Conservation (phyloP, 164 flowering plant genomes). For the Annona squamosa region DNA sequence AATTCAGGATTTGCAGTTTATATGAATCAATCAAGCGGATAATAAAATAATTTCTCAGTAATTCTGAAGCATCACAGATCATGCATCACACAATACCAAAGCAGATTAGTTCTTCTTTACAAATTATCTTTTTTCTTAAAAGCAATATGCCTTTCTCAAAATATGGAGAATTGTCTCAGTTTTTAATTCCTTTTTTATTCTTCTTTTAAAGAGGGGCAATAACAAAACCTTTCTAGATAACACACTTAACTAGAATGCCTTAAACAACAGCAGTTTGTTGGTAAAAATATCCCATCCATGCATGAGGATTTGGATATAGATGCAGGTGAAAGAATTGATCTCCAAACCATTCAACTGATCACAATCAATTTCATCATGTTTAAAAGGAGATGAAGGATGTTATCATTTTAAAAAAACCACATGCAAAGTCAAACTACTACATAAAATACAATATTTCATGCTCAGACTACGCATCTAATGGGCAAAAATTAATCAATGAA, state of each 20-base stretch:
- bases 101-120: background rate
- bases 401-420: background rate
- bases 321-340: background rate
- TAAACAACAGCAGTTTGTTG: background rate
- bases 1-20: background rate
- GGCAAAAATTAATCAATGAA: too few relatives aligned
- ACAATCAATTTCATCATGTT: background rate
- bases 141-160: too few relatives aligned
- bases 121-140: background rate
- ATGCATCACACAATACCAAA: background rate
- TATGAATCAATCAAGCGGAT: background rate
- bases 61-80: background rate
- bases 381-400: background rate
- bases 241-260: background rate
- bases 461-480: too few relatives aligned
- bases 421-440: background rate
- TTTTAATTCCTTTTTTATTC: too few relatives aligned
- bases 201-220: background rate
- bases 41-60: background rate
- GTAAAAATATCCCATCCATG: background rate
- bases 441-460: too few relatives aligned
- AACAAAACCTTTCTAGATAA: background rate
- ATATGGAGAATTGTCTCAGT: too few relatives aligned
- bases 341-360: background rate
- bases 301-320: background rate